Base-by-base conservation (phyloP, 2,329 filamentous ascomycete species). In the Ophiostoma populinum region DNA sequence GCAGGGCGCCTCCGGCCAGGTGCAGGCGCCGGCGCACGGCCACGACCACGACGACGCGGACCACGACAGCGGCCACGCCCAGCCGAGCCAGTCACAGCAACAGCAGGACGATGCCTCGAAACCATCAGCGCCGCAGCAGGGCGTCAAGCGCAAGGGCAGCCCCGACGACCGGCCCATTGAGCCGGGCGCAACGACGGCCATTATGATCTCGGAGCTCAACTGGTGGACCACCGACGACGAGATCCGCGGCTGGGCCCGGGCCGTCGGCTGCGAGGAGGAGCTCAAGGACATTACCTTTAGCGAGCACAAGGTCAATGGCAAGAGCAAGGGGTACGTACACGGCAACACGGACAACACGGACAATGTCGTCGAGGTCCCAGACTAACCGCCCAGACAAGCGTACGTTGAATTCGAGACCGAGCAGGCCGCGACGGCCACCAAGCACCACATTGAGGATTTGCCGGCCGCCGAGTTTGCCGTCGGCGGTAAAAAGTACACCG, bases 181-280 rank as follows among this genome's bases (percentile, higher is more conserved):
- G 41, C 62, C 66, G 2, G 60, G 60, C 37, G 70, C 71, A 2
- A 75, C 70, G 1, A 63, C 74, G 17, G 85, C 86, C 0, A 58
- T 95, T 20, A 73, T 92, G 53, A 71, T 95, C 36, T 86, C 82
- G 3, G 90, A 95, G 33, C 63, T 98, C 8, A 80, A 81, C 54
- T 98, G 90, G 90, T 95, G 87, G 87, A 86, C 76, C 20, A 92
- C 80, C 3, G 90, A 98, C 51, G 90, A 98, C 50, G 85, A 95
- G 47, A 72, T 98, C 38, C 79, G 90, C 35, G 80, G 79, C 34
- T 94, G 85, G 81, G 66, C 80, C 17, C 74, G 75, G 44, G 68
- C 80, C 44, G 81, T 79, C n/a, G 70, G 69, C 2, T 81, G 74
- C 46, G 90, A 95, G 53, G 68, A 76, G 30, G 82, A 93, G 49